Evolutionary conservation across 1,284 basidiomycete species (phyloP).

Genomic region (Moesziomyces aphidis): DNA sequence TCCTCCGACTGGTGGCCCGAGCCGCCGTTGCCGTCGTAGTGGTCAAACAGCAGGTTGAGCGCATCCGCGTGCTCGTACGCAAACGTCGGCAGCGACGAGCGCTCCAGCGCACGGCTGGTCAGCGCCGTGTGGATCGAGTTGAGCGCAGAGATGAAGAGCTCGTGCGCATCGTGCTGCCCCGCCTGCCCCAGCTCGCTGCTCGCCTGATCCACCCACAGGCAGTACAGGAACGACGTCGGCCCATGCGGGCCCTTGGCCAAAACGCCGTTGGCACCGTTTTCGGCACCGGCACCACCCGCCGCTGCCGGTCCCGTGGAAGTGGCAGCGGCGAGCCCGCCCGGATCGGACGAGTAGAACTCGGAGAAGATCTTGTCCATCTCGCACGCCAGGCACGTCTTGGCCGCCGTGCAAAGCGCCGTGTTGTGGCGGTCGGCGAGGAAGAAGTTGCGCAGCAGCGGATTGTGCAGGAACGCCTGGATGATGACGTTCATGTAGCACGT

Average conservation of each 20-base stretch:
- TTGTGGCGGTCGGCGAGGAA: slow-evolving; percentile 87
- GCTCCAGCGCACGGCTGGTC: slow-evolving; percentile 45
- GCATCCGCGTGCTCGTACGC: slow-evolving; percentile 44
- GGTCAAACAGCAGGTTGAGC: slow-evolving; percentile 47
- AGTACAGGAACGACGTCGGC: slow-evolving; percentile 84
- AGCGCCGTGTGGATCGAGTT: slow-evolving; percentile 62
- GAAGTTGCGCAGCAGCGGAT: slow-evolving; percentile 88
- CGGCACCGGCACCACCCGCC: not conserved
- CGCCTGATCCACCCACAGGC: slow-evolving; percentile 80
- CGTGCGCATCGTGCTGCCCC: slow-evolving; percentile 93
- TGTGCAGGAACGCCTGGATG: slow-evolving; percentile 91
- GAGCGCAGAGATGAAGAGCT: slow-evolving; percentile 70
- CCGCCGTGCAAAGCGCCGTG: slow-evolving; percentile 74
- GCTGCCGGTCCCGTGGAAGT: slow-evolving; percentile 56
- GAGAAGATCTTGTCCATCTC: slow-evolving; percentile 93
- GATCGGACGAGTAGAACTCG: slow-evolving; percentile 71
- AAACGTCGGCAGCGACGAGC: slow-evolving; percentile 42
- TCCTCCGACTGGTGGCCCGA: slow-evolving; percentile 42
- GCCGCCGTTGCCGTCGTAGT: slow-evolving; percentile 39
- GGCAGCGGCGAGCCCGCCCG: slow-evolving; percentile 67
- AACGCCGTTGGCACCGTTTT: slow-evolving; percentile 7
- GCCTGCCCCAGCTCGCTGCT: slow-evolving; percentile 86
- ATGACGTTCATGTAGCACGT: slow-evolving; percentile 96
- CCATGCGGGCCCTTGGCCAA: slow-evolving; percentile 74
- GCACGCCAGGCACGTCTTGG: slow-evolving; percentile 85